phyloP scores from a whole-genome alignment of 805 yeast species.

The Clavispora santaluciae region DNA sequence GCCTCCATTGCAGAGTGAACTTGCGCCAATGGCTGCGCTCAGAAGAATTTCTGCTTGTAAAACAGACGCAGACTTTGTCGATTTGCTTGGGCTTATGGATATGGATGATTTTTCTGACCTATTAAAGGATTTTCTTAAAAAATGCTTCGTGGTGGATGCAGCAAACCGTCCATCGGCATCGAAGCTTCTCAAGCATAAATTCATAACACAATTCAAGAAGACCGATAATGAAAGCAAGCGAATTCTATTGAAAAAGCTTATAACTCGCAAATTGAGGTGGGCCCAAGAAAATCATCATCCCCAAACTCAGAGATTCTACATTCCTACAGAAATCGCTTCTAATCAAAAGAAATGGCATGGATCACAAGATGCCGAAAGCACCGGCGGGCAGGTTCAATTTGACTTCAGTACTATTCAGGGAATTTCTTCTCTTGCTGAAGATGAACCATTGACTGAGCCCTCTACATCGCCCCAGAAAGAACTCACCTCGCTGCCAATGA shows the following conservation, averaged over 20 bases:
- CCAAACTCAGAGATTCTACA: slow-evolving; percentile 28
- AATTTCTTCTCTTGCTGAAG: background rate
- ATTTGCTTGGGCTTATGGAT: slow-evolving; percentile 21
- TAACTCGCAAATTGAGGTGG: slow-evolving; percentile 34
- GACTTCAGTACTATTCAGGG: slow-evolving; percentile 31
- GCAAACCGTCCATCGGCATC: slow-evolving; percentile 27
- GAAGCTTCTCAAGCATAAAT: slow-evolving; percentile 29
- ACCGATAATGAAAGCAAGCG: slow-evolving; percentile 7
- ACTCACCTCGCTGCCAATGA: background rate
- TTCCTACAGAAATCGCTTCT: slow-evolving; percentile 33
- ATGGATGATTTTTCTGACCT: slow-evolving; percentile 17
- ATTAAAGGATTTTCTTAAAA: slow-evolving; percentile 28
- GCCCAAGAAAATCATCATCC: slow-evolving; percentile 34
- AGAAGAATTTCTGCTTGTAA: slow-evolving; percentile 31
- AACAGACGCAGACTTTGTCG: slow-evolving; percentile 25
- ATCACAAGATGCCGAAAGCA: slow-evolving; percentile 6
- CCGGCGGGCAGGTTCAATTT: slow-evolving; percentile 21
- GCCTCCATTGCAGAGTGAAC: slow-evolving; percentile 51
- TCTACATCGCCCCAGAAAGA: background rate
- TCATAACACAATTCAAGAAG: slow-evolving; percentile 18
- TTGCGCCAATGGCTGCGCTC: slow-evolving; percentile 43
- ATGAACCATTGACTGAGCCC: background rate
- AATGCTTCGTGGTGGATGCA: slow-evolving; percentile 34
- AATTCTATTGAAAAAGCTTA: slow-evolving; percentile 24
- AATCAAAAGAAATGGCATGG: slow-evolving; percentile 29